Base-by-base conservation (phyloP, 2,329 filamentous ascomycete species). In the Myriosclerotinia scirpicola region DNA sequence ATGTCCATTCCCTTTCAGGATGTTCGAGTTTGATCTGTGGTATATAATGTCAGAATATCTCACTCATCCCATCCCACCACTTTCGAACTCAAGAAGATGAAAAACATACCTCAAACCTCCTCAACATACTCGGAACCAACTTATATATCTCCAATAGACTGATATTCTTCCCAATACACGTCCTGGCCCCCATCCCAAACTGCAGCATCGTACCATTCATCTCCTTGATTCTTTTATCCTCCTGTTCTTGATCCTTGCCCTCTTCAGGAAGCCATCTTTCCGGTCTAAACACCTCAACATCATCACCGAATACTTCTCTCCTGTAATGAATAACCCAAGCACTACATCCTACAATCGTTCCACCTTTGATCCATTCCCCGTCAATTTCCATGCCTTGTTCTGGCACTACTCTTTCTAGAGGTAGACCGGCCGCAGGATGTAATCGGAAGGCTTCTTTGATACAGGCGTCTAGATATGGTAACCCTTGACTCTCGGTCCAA, bases 381-480 rank as follows among this genome's bases (percentile, higher is more conserved):
- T 83, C 82, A 63, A 92, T 88, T 54, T 87, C 84, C 34, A 83
- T 81, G 12, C 90, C 90, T 26, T 84, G 80, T 0, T 81, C 77
- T 0, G 91, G 91, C 0, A 91, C 89, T 55, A 93, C 81, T 68
- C 91, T 84, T 77, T 94, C 91, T 54, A 94, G 81, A 0, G 88
- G 87, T 6, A 93, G 79, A 0, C 90, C 91, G 0, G 89, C 84
- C 0, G 90, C 89, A 0, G 91, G 91, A 75, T 93, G 90, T 71
- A 92, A 75, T 15, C 90, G 85, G 79, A 93, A 91, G 5, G 88
- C 85, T 76, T 95, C 91, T 74, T 93, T 91, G 72, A 94, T 83
- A 65, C 87, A 88, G 4, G 90, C 91, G 73, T 93, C 89, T 7
- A 95, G 85, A 75, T 93, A 95, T 0, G 86, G 85, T 2, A 95